Evolutionary conservation across 129 eudicot species (phyloP), one percentile per base, ranked within the genome.

Genomic region (Oenanthe sinensis): DNA sequence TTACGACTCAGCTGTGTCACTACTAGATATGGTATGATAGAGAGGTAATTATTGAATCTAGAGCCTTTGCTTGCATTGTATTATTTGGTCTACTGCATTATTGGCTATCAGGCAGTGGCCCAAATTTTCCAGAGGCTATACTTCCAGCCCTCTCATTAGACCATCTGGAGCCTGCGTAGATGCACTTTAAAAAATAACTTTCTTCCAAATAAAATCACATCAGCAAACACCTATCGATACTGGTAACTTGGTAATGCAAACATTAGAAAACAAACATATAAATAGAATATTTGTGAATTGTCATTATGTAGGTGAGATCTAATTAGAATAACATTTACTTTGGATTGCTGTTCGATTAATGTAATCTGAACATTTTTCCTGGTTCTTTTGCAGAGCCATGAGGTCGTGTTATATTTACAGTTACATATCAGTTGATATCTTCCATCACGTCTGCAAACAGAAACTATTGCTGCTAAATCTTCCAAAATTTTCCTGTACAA

Each of bases 351-450:
- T 8, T 58, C n/a, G 67, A n/a, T 58, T 58, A 55, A 58, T 58
- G n/a, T 65, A 28, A 65, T 28, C 71, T 65, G 71, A 62, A 26
- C 71, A 28, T 28, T 65, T 28, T 65, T 65, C 20, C 9, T 65
- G 40, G 7, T 65, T 28, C 40, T 10, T 65, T 20, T 65, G 71
- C 71, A 65, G 71, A 72, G 50, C 76, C 50, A 72, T 72, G 76
- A 72, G 37, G 26, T 72, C 54, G 15, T 72, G 52, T 43, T 4
- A 72, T 72, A 72, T 43, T 20, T 72, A 44, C 47, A n/a, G 30
- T 22, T 52, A 13, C 47, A 3, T 43, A 11, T 43, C 15, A 10
- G 30, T 71, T 19, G 28, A 19, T 20, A 40, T 71, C 30, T 71
- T 39, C 15, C 15, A 37, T 40, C 42, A 20, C 46, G 2, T 36